Conservation (phyloP, 257 asterid genomes). For the Solanum sejunctum region DNA sequence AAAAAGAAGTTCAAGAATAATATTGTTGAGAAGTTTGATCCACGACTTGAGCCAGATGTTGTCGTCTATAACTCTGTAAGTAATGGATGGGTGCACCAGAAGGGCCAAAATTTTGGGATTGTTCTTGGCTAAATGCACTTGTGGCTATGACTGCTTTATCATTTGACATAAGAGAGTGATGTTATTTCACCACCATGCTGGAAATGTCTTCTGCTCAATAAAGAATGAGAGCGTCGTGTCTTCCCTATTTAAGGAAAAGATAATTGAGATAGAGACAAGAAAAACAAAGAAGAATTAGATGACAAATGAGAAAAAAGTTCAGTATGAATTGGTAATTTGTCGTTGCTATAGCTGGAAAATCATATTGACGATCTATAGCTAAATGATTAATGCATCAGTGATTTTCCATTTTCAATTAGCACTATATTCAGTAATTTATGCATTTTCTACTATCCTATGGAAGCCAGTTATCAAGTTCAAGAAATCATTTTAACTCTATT, state of each 20-base stretch:
- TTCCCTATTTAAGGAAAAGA: neutral
- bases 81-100: neutral
- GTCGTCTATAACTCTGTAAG: constrained; percentile 86
- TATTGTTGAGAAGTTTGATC: constrained; percentile 77
- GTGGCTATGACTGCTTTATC: neutral
- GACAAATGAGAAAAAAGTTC: neutral
- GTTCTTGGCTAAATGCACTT: neutral
- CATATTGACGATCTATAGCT: neutral
- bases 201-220: neutral
- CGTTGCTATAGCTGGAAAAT: neutral
- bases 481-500: neutral
- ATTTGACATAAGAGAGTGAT: neutral
- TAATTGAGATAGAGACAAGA: neutral
- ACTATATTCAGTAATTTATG: neutral
- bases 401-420: neutral
- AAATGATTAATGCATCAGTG: neutral
- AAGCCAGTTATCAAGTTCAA: neutral
- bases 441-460: neutral
- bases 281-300: neutral
- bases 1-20: constrained; percentile 64
- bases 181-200: neutral
- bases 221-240: neutral
- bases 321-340: neutral
- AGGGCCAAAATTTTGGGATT: neutral
- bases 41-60: constrained; percentile 74